Evolutionary conservation across 768 basidiomycete genomes (phyloP).

Genomic region (Leccinum pellstonianum): DNA sequence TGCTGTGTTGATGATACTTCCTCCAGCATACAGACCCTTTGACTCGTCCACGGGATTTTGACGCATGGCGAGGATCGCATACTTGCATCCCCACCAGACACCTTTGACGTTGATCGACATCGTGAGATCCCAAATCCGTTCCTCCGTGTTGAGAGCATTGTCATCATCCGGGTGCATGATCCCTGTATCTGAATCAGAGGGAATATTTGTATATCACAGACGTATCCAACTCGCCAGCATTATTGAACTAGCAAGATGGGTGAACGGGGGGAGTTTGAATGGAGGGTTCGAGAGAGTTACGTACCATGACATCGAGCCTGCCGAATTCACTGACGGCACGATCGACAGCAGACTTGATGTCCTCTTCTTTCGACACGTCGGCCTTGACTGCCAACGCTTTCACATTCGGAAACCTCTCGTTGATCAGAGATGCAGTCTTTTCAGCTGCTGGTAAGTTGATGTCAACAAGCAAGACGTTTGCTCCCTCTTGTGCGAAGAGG

Average conservation of each 20-base stretch:
- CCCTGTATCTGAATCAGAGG: slow-evolving; percentile 43
- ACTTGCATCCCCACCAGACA: slow-evolving; percentile 99
- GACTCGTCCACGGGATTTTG: slow-evolving; percentile 80
- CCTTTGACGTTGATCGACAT: slow-evolving; percentile 97
- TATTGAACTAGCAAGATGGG: slow-evolving; percentile 71
- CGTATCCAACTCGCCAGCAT: slow-evolving; percentile 57
- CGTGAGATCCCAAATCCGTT: slow-evolving; percentile 92
- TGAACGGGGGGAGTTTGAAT: background rate
- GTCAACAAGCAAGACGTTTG: slow-evolving; percentile 86
- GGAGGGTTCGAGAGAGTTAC: slow-evolving; percentile 16
- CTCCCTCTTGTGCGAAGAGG: slow-evolving; percentile 92
- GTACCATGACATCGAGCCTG: slow-evolving; percentile 92
- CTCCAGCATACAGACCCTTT: slow-evolving; percentile 77
- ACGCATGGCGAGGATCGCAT: slow-evolving; percentile 96
- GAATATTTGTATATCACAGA: background rate
- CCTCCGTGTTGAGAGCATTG: slow-evolving; percentile 94
- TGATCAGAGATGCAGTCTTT: slow-evolving; percentile 62
- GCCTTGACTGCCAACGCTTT: slow-evolving; percentile 68
- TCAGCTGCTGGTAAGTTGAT: slow-evolving; percentile 77
- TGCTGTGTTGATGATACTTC: slow-evolving; percentile 97
- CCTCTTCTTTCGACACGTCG: slow-evolving; percentile 87
- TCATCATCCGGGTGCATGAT: slow-evolving; percentile 98
- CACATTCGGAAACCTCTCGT: slow-evolving; percentile 64
- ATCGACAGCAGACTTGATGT: slow-evolving; percentile 82
- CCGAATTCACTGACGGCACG: slow-evolving; percentile 82